A percentile compares a stretch with the other conserved stretches of the same genome.
Conservation (phyloP, 192 early-diverging fungal genomes). For the Chytriomyces sp. region DNA sequence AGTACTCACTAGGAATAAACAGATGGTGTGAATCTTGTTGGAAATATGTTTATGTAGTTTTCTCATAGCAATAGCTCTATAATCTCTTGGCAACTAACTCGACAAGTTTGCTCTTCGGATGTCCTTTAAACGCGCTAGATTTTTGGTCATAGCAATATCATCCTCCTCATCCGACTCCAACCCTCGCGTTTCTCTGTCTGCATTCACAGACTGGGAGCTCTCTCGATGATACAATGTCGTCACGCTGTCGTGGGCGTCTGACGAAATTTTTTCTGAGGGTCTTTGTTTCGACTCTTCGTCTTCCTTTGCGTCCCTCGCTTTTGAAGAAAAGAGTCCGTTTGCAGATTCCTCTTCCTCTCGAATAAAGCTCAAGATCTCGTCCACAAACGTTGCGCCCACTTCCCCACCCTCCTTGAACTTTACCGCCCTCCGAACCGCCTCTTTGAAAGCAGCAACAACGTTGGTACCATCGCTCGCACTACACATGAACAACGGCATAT, state of each 20-base stretch:
- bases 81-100: background rate
- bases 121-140: conserved; percentile 17
- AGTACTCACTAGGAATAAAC: too few species aligned
- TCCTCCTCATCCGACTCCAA: conserved; percentile 26
- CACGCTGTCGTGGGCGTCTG: background rate
- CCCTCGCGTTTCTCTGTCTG: background rate
- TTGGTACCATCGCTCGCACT: conserved; percentile 64
- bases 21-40: too few species aligned
- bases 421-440: conserved; percentile 52
- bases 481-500: conserved; percentile 48
- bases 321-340: conserved; percentile 31
- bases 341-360: conserved; percentile 47
- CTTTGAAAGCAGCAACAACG: conserved; percentile 61
- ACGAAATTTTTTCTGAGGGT: background rate
- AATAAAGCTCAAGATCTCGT: conserved; percentile 57
- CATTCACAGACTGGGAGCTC: background rate
- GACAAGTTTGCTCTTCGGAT: conserved; percentile 19
- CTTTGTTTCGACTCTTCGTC: background rate
- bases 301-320: background rate
- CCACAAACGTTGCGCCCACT: conserved; percentile 50
- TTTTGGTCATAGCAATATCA: conserved; percentile 3
- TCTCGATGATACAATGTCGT: background rate
- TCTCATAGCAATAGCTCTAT: too few species aligned
- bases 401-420: conserved; percentile 51
- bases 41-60: too few species aligned